Base-by-base conservation (phyloP, 352 stramenopile species). In the Phytopythium montanum region DNA sequence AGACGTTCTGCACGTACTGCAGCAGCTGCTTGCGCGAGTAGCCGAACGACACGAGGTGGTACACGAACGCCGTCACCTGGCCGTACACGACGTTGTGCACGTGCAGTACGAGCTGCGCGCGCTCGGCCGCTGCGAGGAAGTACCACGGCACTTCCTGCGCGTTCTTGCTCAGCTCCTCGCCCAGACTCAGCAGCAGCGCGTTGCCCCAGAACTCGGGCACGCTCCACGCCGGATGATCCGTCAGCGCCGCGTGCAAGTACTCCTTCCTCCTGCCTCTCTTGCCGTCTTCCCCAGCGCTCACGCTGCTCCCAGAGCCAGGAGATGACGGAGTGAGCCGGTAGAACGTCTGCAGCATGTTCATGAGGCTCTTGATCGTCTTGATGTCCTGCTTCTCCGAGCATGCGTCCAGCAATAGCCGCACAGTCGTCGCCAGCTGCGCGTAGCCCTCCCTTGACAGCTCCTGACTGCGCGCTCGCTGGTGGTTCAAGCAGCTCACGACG, bases 281-380 rank as follows among this genome's bases (percentile, higher is more conserved):
- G 56, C 49, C 23, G 8, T 55, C 49, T 12, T 31, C 46, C 16
- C 41, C 14, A 19, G 4, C 29, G 16, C n/a, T n/a, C 16, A 21
- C 26, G 14, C 7, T 18, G 18, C 26, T 28, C 18, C 25, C 45
- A 21, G 23, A 33, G 44, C 21, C 21, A 4, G 51, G 36, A 42
- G 21, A 29, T 12, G 19, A 8, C 28, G 52, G 9, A 6, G n/a
- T 38, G 14, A 60, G 60, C 16, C 69, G 68, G 53, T 92, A 90
- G 42, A 94, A 94, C 3, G 85, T 94, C 61, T 94, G 85, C 21
- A 88, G 57, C 82, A 94, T 85, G 61, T 94, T 92, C 82, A 94
- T 92, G 5, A 94, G 65, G 25, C 81, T 72, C 55, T 87, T 89
- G 58, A 75, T 84, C 0, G 70, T 86, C 26, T 74, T 79, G 16